Conservation (phyloP, 1,284 basidiomycete species). For the Malassezia brasiliensis region DNA sequence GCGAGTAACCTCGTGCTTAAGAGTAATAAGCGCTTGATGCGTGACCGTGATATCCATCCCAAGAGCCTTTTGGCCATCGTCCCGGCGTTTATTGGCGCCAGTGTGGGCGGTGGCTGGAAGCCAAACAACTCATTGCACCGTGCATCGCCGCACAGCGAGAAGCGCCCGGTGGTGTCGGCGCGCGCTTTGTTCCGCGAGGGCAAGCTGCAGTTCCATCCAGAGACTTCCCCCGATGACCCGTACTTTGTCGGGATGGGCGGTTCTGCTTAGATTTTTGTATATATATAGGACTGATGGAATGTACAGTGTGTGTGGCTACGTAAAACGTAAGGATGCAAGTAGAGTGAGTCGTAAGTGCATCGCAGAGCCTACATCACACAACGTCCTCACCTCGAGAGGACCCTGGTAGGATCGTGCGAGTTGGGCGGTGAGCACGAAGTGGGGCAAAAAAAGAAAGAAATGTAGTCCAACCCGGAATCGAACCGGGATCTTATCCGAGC, state of each 20-base stretch:
- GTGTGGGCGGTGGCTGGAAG: slow-evolving; percentile 37
- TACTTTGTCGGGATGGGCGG: not conserved
- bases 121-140: not conserved
- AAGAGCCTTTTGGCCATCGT: slow-evolving; percentile 62
- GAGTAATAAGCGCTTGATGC: slow-evolving; percentile 35
- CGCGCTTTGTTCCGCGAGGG: slow-evolving; percentile 51
- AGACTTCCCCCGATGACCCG: slow-evolving; percentile 56
- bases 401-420: no score
- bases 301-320: not conserved
- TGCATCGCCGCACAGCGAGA: not conserved
- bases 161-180: slow-evolving; percentile 20
- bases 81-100: slow-evolving; percentile 36
- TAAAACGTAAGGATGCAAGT: not conserved
- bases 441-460: slow-evolving; percentile 10
- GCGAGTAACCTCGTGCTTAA: slow-evolving; percentile 50
- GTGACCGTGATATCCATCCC: slow-evolving; percentile 47
- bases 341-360: no score
- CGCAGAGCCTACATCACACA: no score
- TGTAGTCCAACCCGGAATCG: slow-evolving; percentile 22
- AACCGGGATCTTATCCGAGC: slow-evolving; percentile 22
- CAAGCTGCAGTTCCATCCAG: slow-evolving; percentile 73
- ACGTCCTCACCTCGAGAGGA: no score
- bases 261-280: not conserved
- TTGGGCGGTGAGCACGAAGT: no score
- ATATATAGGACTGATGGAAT: not conserved